A percentile compares a stretch with the other conserved stretches of the same genome.
Conservation (phyloP, 352 stramenopile genomes). For the Phytophthora meadii region DNA sequence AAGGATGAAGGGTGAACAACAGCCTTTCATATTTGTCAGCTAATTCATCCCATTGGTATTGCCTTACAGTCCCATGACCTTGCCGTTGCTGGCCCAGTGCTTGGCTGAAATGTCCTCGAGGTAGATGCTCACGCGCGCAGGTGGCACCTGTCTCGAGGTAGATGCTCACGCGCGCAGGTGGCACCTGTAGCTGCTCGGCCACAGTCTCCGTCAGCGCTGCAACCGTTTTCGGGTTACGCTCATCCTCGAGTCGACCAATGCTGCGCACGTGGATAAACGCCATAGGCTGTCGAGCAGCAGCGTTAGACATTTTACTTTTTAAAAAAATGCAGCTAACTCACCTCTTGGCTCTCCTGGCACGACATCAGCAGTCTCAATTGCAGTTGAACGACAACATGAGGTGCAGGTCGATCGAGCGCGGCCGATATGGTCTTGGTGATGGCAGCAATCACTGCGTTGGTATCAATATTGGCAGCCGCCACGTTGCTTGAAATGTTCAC, state of each 20-base stretch:
- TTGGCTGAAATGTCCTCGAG: slow-evolving; percentile 43
- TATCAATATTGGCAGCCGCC: slow-evolving; percentile 22
- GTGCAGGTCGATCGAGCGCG: slow-evolving; percentile 21
- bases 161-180: slow-evolving; percentile 37
- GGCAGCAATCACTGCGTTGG: slow-evolving; percentile 7
- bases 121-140: slow-evolving; percentile 41
- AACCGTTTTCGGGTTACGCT: slow-evolving; percentile 37
- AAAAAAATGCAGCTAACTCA: slow-evolving; percentile 8
- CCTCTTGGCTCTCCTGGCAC: slow-evolving; percentile 24
- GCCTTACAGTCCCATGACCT: slow-evolving; percentile 13
- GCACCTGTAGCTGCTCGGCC: slow-evolving; percentile 29
- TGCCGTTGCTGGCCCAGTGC: slow-evolving; percentile 38
- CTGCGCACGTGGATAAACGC: slow-evolving; percentile 40
- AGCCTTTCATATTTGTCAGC: not conserved
- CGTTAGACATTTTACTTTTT: not conserved
- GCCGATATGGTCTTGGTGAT: slow-evolving; percentile 29
- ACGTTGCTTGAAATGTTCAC: slow-evolving; percentile 41
- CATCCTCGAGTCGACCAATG: slow-evolving; percentile 35
- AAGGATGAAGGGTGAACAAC: slow-evolving; percentile 2
- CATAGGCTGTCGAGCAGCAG: slow-evolving; percentile 17
- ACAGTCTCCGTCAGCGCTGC: slow-evolving; percentile 28
- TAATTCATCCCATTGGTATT: not conserved
- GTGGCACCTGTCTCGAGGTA: slow-evolving; percentile 35
- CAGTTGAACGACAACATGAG: slow-evolving; percentile 31
- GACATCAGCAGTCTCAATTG: slow-evolving; percentile 37